These are phyloP conservation scores for Aureobasidium sp. DNA, from an alignment of 2,329 filamentous ascomycete genomes.

Conservation along the genomic window DNA sequence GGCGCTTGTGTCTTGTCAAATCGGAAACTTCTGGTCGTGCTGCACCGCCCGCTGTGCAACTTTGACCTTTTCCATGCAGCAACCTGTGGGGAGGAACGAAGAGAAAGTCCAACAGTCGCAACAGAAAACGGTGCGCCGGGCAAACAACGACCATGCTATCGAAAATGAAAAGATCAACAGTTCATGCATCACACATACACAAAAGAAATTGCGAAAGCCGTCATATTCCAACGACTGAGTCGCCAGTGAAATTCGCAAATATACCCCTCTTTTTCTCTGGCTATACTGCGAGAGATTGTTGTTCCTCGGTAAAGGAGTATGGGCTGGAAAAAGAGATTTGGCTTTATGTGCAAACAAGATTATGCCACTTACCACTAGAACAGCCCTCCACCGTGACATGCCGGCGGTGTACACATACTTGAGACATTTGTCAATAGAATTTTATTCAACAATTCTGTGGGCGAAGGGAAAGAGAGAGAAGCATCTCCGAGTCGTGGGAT, in stretches of 20 bases:
- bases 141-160: not conserved
- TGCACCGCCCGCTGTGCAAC: not conserved
- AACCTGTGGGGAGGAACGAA: not conserved
- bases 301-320: not conserved
- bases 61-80: not conserved
- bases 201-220: not conserved
- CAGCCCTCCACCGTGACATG: not conserved
- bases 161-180: conserved; percentile 12
- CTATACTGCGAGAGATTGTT: not conserved
- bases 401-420: not conserved
- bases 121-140: not conserved
- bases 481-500: not conserved
- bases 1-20: conserved; percentile 9
- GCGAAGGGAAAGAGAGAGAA: not conserved
- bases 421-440: conserved; percentile 6
- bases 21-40: conserved; percentile 4
- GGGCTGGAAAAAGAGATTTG: not conserved
- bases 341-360: not conserved
- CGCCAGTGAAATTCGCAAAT: not conserved
- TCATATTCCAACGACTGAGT: not conserved
- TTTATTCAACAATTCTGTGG: not conserved
- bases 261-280: not conserved
- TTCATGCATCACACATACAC: not conserved
- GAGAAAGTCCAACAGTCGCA: not conserved
- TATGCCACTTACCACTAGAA: not conserved